Conservation (phyloP, 2,329 filamentous ascomycete genomes). For the Curvularia verruculosa region DNA sequence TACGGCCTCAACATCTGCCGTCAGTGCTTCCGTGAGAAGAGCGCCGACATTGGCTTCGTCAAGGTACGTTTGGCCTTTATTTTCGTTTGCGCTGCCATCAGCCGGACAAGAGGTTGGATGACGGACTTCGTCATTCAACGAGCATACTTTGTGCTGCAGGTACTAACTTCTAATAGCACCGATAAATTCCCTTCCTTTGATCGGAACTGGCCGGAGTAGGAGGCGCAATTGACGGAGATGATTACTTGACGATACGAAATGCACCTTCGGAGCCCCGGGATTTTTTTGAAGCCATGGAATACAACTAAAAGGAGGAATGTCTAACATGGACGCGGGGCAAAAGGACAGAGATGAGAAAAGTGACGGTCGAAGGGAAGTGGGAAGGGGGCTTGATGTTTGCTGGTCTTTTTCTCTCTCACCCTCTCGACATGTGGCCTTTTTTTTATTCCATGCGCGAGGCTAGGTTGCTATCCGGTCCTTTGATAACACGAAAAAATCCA, state of each 20-base stretch:
- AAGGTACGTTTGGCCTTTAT: constrained; percentile 57
- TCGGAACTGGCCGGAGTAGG: constrained; percentile 33
- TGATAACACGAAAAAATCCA: not conserved
- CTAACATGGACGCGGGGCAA: constrained; percentile 4
- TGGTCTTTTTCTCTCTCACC: not conserved
- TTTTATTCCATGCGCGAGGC: not conserved
- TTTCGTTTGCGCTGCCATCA: not conserved
- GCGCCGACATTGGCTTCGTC: constrained; percentile 70
- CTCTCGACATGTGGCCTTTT: not conserved
- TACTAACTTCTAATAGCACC: constrained; percentile 34
- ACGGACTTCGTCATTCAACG: not conserved
- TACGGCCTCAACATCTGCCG: constrained; percentile 90
- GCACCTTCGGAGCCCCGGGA: constrained; percentile 16
- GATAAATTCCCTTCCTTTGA: constrained; percentile 34
- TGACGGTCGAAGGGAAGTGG: not conserved
- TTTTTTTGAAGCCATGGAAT: constrained; percentile 3
- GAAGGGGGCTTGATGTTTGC: not conserved
- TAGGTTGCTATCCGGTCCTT: not conserved
- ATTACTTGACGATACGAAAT: constrained; percentile 37
- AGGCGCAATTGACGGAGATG: constrained; percentile 40
- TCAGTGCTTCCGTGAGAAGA: constrained; percentile 74
- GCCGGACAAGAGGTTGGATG: too few species aligned
- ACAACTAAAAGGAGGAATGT: not conserved
- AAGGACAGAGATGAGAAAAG: not conserved
- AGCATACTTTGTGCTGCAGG: not conserved